Evolutionary conservation across 495 filamentous ascomycete genomes (phyloP).

Genomic region (Tetracladium marchalianum): DNA sequence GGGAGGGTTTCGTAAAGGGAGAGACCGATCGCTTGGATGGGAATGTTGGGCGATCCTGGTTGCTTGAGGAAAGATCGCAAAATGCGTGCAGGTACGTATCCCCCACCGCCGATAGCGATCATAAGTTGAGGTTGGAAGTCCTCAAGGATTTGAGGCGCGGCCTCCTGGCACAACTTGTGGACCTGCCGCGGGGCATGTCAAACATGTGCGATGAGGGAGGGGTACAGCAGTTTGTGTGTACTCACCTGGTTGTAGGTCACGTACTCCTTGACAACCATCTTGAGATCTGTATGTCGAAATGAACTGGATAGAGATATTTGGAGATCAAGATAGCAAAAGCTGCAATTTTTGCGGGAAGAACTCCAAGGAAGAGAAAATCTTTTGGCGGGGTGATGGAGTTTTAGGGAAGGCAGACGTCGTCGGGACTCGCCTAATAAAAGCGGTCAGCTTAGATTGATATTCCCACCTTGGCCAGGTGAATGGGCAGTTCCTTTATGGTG

Average conservation of each 20-base stretch:
- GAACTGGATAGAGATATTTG: no score
- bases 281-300: slow-evolving; percentile 14
- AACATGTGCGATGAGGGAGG: slow-evolving; percentile 6
- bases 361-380: no score
- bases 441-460: no score
- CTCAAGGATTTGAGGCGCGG: slow-evolving; percentile 70
- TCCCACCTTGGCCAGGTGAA: no score
- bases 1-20: slow-evolving; percentile 88
- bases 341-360: no score
- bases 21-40: slow-evolving; percentile 97
- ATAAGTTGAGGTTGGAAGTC: slow-evolving; percentile 88
- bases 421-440: no score
- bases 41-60: slow-evolving; percentile 82
- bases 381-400: no score
- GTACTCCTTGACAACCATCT: slow-evolving; percentile 83
- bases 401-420: no score
- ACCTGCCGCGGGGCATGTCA: slow-evolving; percentile 48
- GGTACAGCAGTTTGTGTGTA: slow-evolving; percentile 4
- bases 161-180: slow-evolving; percentile 88
- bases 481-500: no score
- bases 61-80: slow-evolving; percentile 95
- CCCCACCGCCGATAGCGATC: slow-evolving; percentile 96
- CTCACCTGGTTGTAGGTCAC: slow-evolving; percentile 92
- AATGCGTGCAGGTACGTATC: slow-evolving; percentile 95
- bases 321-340: no score